Conservation (phyloP, 768 basidiomycete genomes). For the Lactarius vividus region DNA sequence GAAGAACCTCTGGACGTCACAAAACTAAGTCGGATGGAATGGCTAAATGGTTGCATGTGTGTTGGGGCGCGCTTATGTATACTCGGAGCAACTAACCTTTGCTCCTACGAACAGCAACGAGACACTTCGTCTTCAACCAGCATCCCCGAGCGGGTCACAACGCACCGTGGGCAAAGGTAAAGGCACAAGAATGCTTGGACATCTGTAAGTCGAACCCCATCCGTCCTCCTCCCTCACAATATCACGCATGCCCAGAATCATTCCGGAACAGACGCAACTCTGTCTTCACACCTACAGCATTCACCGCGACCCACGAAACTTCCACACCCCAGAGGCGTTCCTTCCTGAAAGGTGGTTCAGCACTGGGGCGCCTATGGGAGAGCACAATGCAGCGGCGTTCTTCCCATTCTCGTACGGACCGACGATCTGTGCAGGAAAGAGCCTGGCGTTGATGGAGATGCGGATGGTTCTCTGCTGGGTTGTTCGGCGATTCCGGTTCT, state of each 20-base stretch:
- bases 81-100: too few relatives aligned
- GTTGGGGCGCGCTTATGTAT: too few relatives aligned
- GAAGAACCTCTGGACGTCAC: constrained; percentile 10
- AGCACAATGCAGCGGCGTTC: constrained; percentile 20
- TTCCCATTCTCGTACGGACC: constrained; percentile 29
- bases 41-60: constrained; percentile 16
- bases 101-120: neutral
- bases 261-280: constrained; percentile 2
- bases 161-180: neutral
- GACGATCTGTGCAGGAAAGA: constrained; percentile 26
- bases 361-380: neutral
- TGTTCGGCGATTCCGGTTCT: neutral
- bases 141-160: neutral
- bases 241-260: neutral
- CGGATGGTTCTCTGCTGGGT: constrained; percentile 4
- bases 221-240: too few relatives aligned
- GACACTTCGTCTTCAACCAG: neutral
- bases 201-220: too few relatives aligned
- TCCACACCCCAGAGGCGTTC: neutral
- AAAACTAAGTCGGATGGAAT: constrained; percentile 6
- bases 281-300: neutral
- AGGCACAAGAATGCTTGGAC: neutral
- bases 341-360: neutral
- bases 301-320: constrained; percentile 7
- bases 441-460: constrained; percentile 26